A percentile compares a stretch with the other conserved stretches of the same genome.
These are phyloP conservation scores for Blastobotrys malaysiensis DNA, from an alignment of 1,139 yeast genomes.

Conservation along the genomic window DNA sequence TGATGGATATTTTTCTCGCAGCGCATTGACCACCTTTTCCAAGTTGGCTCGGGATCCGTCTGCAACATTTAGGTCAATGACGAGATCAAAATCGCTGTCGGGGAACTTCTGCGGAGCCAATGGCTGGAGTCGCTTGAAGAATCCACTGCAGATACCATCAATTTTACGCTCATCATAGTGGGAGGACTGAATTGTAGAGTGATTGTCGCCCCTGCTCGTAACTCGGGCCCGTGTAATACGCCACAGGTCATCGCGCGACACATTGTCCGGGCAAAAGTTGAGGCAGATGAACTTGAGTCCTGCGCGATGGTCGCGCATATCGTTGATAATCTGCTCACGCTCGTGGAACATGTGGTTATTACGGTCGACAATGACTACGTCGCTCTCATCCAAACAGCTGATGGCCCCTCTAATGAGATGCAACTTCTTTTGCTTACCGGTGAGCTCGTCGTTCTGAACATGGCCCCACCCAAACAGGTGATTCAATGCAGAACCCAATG, in stretches of 20 bases:
- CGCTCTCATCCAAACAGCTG: conserved; percentile 34
- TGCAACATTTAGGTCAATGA: conserved; percentile 51
- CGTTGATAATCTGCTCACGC: conserved; percentile 59
- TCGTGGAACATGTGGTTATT: conserved; percentile 74
- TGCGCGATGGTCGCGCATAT: conserved; percentile 35
- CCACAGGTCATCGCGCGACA: conserved; percentile 23
- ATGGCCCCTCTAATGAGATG: conserved; percentile 47
- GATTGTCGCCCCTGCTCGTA: conserved; percentile 73
- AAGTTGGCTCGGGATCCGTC: conserved; percentile 54
- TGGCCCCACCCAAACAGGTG: conserved; percentile 63
- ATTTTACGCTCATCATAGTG: conserved; percentile 46
- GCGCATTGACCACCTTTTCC: conserved; percentile 37
- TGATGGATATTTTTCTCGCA: conserved; percentile 44
- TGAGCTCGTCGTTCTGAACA: conserved; percentile 79
- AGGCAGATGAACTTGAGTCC: conserved; percentile 55
- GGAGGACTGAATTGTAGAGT: conserved; percentile 64
- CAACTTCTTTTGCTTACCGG: conserved; percentile 34
- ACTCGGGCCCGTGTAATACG: conserved; percentile 57
- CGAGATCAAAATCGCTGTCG: conserved; percentile 59
- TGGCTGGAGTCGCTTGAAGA: conserved; percentile 63
- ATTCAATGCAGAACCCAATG: conserved; percentile 58
- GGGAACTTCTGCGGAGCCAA: conserved; percentile 47
- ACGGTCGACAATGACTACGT: conserved; percentile 70
- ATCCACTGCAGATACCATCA: conserved; percentile 63
- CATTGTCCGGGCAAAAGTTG: conserved; percentile 51